Conservation (phyloP, 768 basidiomycete genomes). For the Tricholoma bakamatsutake region DNA sequence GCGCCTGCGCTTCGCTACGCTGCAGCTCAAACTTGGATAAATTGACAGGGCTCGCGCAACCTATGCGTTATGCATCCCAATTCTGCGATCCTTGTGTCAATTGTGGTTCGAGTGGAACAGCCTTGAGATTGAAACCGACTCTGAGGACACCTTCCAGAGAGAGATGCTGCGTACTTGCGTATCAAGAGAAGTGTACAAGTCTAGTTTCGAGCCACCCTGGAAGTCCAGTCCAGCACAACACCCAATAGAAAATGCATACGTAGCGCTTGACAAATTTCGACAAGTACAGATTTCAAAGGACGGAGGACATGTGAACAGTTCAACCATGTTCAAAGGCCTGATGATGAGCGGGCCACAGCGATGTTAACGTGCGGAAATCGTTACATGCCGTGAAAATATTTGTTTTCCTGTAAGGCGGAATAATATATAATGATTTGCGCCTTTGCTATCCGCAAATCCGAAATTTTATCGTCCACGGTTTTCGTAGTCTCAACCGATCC, state of each 20-base stretch:
- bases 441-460: constrained; percentile 95
- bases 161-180: too few relatives aligned
- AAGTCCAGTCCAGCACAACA: background rate
- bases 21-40: constrained; percentile 97
- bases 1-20: constrained; percentile 91
- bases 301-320: constrained; percentile 95
- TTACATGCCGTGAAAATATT: constrained; percentile 89
- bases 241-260: constrained; percentile 40
- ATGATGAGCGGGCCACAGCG: background rate
- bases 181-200: constrained; percentile 98
- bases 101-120: constrained; percentile 98
- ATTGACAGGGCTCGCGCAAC: constrained; percentile 96
- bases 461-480: constrained; percentile 90
- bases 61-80: constrained; percentile 95
- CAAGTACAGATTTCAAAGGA: constrained; percentile 98
- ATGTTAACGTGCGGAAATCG: background rate
- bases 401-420: constrained; percentile 90
- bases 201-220: constrained; percentile 89
- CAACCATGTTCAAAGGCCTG: constrained; percentile 96
- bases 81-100: constrained; percentile 95
- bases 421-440: constrained; percentile 98
- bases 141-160: constrained; percentile 97
- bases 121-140: constrained; percentile 98
- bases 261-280: constrained; percentile 97
- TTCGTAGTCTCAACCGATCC: constrained; percentile 91